These are phyloP conservation scores for Allomyces macrogynus DNA, from an alignment of 192 early-diverging fungal species.

Conservation along the genomic window DNA sequence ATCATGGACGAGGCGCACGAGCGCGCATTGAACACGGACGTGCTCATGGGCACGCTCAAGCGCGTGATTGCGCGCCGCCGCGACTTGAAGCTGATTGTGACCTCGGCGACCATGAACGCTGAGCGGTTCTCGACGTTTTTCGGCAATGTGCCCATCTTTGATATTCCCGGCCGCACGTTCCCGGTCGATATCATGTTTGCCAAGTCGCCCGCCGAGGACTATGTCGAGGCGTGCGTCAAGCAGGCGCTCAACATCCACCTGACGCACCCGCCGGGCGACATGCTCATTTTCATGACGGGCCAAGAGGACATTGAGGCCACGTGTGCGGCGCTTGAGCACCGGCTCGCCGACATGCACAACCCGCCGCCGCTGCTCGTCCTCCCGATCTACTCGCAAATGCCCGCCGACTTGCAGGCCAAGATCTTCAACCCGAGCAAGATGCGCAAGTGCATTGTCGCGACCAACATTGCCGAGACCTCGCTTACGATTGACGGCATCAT, in stretches of 20 bases:
- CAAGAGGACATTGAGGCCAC: slow-evolving; percentile 95
- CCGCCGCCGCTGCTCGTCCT: slow-evolving; percentile 60
- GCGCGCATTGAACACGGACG: slow-evolving; percentile 86
- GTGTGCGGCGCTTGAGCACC: slow-evolving; percentile 45
- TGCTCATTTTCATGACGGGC: slow-evolving; percentile 89
- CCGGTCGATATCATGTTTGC: slow-evolving; percentile 89
- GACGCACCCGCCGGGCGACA: slow-evolving; percentile 78
- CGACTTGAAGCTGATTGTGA: slow-evolving; percentile 89
- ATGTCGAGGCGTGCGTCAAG: slow-evolving; percentile 76
- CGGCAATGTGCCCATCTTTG: slow-evolving; percentile 64
- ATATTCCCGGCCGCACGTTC: slow-evolving; percentile 84
- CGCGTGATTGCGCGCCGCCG: slow-evolving; percentile 49
- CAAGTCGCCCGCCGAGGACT: slow-evolving; percentile 86
- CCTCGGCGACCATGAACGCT: slow-evolving; percentile 83
- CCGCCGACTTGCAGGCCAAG: slow-evolving; percentile 80
- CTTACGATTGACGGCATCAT: slow-evolving; percentile 95
- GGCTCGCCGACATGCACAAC: slow-evolving; percentile 35
- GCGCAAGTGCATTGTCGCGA: slow-evolving; percentile 84
- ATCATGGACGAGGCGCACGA: slow-evolving; percentile 99
- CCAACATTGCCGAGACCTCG: slow-evolving; percentile 97
- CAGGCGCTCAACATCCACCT: slow-evolving; percentile 95
- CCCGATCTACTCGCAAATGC: slow-evolving; percentile 85
- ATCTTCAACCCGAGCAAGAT: slow-evolving; percentile 72
- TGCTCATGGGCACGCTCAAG: slow-evolving; percentile 82
- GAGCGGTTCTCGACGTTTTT: slow-evolving; percentile 88